These are phyloP conservation scores for Penstemon newberryi DNA, from an alignment of 257 asterid species.

Conservation along the genomic window DNA sequence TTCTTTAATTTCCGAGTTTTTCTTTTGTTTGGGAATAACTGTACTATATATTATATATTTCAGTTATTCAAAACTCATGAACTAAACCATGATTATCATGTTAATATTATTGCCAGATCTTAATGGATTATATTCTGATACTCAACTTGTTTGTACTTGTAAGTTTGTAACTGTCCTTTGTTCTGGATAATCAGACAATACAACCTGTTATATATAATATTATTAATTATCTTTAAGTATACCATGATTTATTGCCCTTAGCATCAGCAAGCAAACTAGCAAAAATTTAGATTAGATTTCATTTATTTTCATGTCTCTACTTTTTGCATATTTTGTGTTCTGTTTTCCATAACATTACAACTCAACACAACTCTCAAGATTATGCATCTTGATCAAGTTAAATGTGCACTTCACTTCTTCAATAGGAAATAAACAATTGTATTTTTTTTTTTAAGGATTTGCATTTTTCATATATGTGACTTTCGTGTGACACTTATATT, in stretches of 20 bases:
- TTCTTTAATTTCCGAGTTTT: no score
- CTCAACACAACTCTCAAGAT: not conserved
- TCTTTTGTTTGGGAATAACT: conserved; percentile 26
- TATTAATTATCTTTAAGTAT: not conserved
- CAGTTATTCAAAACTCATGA: conserved; percentile 47
- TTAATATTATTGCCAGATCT: conserved; percentile 20
- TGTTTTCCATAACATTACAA: conserved; percentile 16
- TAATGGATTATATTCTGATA: conserved; percentile 30
- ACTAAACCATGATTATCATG: conserved; percentile 27
- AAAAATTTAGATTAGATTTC: not conserved
- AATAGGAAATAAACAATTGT: no score
- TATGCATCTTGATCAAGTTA: conserved; percentile 15
- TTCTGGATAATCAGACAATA: conserved; percentile 32
- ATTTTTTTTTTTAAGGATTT: no score
- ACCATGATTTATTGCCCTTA: conserved; percentile 22
- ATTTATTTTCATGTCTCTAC: conserved; percentile 23
- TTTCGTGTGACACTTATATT: no score
- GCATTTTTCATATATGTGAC: not conserved
- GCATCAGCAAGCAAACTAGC: conserved; percentile 18
- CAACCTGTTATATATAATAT: conserved; percentile 17
- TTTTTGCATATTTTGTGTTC: conserved; percentile 12
- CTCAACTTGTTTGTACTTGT: conserved; percentile 24
- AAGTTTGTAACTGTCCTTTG: conserved; percentile 8
- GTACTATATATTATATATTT: conserved; percentile 16
- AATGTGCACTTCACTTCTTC: conserved; percentile 17